Conservation (phyloP, 192 early-diverging fungal species). For the Backusella tarrabulga region DNA sequence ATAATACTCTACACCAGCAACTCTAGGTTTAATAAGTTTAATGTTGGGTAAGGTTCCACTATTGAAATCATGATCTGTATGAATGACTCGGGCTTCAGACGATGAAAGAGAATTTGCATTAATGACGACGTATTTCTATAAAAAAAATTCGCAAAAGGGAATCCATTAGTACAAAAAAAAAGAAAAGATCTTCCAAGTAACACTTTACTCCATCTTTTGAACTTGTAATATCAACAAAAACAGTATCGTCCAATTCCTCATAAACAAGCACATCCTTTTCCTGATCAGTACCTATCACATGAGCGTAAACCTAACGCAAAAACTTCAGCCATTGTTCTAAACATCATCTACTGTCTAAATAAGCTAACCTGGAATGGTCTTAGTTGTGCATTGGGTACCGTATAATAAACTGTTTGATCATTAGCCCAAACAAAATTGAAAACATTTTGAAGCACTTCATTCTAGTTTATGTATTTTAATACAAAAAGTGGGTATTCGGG, state of each 20-base stretch:
- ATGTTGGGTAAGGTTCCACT: constrained; percentile 31
- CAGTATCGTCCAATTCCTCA: constrained; percentile 60
- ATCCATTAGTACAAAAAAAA: neutral
- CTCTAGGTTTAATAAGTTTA: constrained; percentile 53
- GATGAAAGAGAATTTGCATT: constrained; percentile 72
- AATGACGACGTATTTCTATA: constrained; percentile 57
- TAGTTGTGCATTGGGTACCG: constrained; percentile 65
- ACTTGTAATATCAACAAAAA: constrained; percentile 74
- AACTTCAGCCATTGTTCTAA: neutral
- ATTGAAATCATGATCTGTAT: constrained; percentile 45
- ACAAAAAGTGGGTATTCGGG: neutral
- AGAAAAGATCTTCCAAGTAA: too few relatives aligned
- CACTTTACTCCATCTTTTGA: constrained; percentile 63
- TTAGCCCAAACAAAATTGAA: constrained; percentile 78
- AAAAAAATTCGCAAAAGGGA: neutral
- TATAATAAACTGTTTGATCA: constrained; percentile 61
- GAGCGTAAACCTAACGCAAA: constrained; percentile 46
- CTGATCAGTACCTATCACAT: constrained; percentile 48
- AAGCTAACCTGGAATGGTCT: constrained; percentile 55
- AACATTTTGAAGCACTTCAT: constrained; percentile 44
- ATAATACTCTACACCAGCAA: constrained; percentile 66
- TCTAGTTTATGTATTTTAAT: neutral
- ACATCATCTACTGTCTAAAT: neutral
- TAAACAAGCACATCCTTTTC: constrained; percentile 55
- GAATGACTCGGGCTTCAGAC: constrained; percentile 62